Percentiles rank a stretch among this genome's conserved stretches.
Conservation (phyloP, 1,284 basidiomycete genomes). For the Tremellales sp. region DNA sequence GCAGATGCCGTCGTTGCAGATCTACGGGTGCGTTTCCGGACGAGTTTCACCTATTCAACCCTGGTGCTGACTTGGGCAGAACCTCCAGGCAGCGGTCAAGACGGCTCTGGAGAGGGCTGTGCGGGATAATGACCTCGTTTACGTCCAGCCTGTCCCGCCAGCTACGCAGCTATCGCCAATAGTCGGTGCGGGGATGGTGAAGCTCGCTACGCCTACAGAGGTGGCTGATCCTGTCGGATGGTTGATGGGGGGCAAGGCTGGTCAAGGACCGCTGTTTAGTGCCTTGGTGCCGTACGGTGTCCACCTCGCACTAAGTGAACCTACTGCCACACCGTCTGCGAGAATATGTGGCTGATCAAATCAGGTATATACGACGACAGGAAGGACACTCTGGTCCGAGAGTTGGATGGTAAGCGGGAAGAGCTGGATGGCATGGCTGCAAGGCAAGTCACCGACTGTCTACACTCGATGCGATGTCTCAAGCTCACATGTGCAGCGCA, state of each 20-base stretch:
- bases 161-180: slow-evolving; percentile 66
- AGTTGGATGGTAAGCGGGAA: slow-evolving; percentile 61
- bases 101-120: slow-evolving; percentile 61
- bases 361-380: slow-evolving; percentile 83
- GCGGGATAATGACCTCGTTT: slow-evolving; percentile 94
- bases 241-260: slow-evolving; percentile 51
- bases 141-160: slow-evolving; percentile 81
- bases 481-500: slow-evolving; percentile 51
- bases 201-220: slow-evolving; percentile 59
- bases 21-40: slow-evolving; percentile 64
- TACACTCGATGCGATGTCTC: not conserved
- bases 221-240: slow-evolving; percentile 58
- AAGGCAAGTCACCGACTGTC: slow-evolving; percentile 58
- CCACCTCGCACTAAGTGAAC: slow-evolving; percentile 76
- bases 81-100: slow-evolving; percentile 62
- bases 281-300: slow-evolving; percentile 84
- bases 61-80: slow-evolving; percentile 56
- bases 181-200: slow-evolving; percentile 65
- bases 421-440: slow-evolving; percentile 64
- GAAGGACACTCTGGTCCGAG: slow-evolving; percentile 67
- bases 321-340: not conserved
- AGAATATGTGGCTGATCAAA: not conserved
- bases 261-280: slow-evolving; percentile 64
- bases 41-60: not conserved
- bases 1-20: slow-evolving; percentile 66